Percentiles rank a stretch among this genome's conserved stretches.
Conservation (phyloP, 2,329 filamentous ascomycete genomes). For the Ophiostoma sp. region DNA sequence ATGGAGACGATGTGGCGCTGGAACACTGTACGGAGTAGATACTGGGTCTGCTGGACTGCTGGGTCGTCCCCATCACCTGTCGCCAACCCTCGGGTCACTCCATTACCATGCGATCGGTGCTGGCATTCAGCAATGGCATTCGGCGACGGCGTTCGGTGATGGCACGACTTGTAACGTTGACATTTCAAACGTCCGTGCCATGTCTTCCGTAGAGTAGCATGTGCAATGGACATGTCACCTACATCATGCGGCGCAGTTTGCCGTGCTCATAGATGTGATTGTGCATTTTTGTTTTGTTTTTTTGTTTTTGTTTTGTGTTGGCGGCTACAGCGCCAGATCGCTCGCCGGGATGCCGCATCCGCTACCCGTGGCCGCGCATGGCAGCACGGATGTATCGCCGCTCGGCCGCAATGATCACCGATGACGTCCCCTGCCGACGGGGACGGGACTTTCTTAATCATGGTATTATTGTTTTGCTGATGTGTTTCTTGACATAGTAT, state of each 20-base stretch:
- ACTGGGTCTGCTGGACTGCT: background rate
- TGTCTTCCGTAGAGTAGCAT: no score
- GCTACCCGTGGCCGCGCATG: background rate
- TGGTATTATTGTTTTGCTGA: background rate
- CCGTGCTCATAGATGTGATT: background rate
- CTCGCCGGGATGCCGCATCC: background rate
- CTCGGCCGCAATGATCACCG: background rate
- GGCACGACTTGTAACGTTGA: background rate
- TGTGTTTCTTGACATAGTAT: background rate
- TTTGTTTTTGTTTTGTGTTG: background rate
- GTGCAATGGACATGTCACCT: background rate
- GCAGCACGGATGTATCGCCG: background rate
- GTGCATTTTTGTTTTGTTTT: background rate
- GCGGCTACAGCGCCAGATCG: background rate
- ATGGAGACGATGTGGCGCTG: background rate
- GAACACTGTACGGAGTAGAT: background rate
- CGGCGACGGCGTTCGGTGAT: background rate
- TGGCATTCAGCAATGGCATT: background rate
- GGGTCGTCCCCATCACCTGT: background rate
- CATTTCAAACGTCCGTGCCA: no score
- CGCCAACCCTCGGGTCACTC: background rate
- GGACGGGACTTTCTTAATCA: background rate
- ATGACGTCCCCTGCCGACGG: conserved; percentile 1
- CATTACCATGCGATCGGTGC: conserved; percentile 8
- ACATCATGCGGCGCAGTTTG: background rate